Evolutionary conservation across 345 rosid genomes (phyloP).

Genomic region (Erucastrum elatum): DNA sequence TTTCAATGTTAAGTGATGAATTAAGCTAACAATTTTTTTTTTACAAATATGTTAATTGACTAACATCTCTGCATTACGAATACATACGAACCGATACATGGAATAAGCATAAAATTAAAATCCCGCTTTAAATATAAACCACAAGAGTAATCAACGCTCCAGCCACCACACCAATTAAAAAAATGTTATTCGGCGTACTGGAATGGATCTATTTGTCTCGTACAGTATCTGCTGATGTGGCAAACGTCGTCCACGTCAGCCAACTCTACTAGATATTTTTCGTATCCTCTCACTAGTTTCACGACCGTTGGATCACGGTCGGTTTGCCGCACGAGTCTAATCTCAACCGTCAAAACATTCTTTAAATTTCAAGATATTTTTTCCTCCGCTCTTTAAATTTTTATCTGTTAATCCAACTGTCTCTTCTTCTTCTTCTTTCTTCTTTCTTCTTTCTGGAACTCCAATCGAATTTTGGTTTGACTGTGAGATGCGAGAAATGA

Average conservation of each 20-base stretch:
- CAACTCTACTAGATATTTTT: constrained; percentile 47
- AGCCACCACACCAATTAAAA: constrained; percentile 28
- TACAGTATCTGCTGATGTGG: constrained; percentile 48
- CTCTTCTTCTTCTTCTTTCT: background rate
- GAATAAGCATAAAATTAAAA: background rate
- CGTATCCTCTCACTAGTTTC: background rate
- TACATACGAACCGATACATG: background rate
- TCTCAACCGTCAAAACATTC: constrained; percentile 40
- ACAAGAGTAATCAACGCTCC: constrained; percentile 2
- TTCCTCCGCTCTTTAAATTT: background rate
- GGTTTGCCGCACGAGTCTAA: background rate
- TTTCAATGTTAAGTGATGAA: background rate
- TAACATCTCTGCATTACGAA: constrained; percentile 1
- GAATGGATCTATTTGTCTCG: constrained; percentile 21
- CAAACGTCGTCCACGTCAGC: constrained; percentile 45
- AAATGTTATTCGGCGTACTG: constrained; percentile 20
- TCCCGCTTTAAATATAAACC: constrained; percentile 35
- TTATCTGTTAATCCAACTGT: background rate
- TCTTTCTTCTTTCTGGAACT: constrained; percentile 8
- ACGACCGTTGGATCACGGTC: constrained; percentile 41
- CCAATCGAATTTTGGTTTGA: constrained; percentile 2
- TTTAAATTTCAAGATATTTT: constrained; percentile 42
- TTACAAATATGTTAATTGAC: background rate
- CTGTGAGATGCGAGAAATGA: constrained; percentile 46
- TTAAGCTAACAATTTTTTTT: too few relatives aligned